Base-by-base conservation (phyloP, 306 rosid genomes). In the Crotalaria pallida region DNA sequence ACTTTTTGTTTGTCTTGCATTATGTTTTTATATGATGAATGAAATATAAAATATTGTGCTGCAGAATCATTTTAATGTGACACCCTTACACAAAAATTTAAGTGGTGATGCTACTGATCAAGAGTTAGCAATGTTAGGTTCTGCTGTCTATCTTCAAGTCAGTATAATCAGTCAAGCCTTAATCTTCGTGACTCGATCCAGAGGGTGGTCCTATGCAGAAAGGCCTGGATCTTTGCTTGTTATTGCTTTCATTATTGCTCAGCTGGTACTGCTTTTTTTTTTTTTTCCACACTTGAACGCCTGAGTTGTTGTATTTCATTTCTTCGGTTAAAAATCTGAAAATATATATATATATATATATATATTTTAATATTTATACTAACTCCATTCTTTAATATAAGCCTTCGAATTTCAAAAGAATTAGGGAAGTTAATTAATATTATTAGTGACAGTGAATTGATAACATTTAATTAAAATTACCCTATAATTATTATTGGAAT, bases 121-220 rank as follows among this genome's bases (percentile, higher is more conserved):
- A 9, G 58, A 70, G 17, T 77, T 63, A 0, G 61, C 10, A 53
- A 84, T 18, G 81, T 9, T 89, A 78, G 84, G 84, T 7, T 86
- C 92, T 51, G 89, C 92, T 69, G 67, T 89, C 27, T 84, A 89
- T 72, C 89, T 89, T 67, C 96, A 84, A 89, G 91, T 86, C 73
- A 89, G 96, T 44, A 79, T 79, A 64, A 89, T 89, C 33, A 84
- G 89, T 78, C 92, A 89, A 67, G 92, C 96, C 43, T 75, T 89
- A 31, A 86, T 89, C 69, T 89, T 89, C 24, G 89, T 89, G 52
- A 89, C 96, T 15, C 88, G 92, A 27, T 82, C 92, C 1, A 61
- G 88, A 69, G 85, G 89, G 11, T 89, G 96, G 92, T 89, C 96
- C 10, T 89, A 84, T 73, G 11, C 62, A 26, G 92, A 89, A 75